These are phyloP conservation scores for Pestalotiopsis sp. DNA, from an alignment of 2,329 filamentous ascomycete species.

Conservation along the genomic window DNA sequence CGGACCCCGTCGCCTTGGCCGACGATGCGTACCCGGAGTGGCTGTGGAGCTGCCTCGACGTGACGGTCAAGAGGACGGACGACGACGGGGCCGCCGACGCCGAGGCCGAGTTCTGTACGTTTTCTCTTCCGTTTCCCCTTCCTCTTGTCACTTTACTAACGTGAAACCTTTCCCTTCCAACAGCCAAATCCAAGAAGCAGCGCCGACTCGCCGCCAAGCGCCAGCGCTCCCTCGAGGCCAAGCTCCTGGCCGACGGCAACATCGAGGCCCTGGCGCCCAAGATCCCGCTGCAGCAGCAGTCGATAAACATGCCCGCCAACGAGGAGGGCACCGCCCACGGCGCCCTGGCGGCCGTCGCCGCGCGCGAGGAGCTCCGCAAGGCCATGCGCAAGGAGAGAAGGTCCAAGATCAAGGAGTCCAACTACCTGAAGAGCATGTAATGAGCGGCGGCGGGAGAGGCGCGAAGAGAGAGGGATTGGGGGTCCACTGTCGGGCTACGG, in stretches of 20 bases:
- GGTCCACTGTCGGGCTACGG: background rate
- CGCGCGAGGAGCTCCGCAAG: constrained; percentile 65
- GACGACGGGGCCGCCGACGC: constrained; percentile 54
- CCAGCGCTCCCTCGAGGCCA: constrained; percentile 56
- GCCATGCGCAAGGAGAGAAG: constrained; percentile 76
- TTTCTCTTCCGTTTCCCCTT: constrained; percentile 21
- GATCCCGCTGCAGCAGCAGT: constrained; percentile 77
- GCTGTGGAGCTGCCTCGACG: constrained; percentile 74
- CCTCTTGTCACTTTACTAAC: background rate
- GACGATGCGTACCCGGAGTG: constrained; percentile 80
- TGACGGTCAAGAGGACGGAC: constrained; percentile 54
- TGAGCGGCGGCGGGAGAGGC: background rate
- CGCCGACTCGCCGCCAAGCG: constrained; percentile 70
- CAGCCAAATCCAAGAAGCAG: constrained; percentile 85
- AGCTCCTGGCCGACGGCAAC: constrained; percentile 66
- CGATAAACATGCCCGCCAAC: constrained; percentile 67
- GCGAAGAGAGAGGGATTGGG: background rate
- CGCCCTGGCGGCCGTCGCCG: constrained; percentile 47
- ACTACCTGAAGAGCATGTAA: constrained; percentile 83
- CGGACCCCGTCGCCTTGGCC: constrained; percentile 72
- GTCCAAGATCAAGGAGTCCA: constrained; percentile 78
- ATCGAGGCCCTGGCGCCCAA: constrained; percentile 66
- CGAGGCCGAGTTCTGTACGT: constrained; percentile 79
- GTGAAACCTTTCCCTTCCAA: background rate
- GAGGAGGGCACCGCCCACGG: constrained; percentile 43